Evolutionary conservation across 306 rosid species (phyloP), one percentile per base, ranked within the genome.

Genomic region (Abrus precatorius): DNA sequence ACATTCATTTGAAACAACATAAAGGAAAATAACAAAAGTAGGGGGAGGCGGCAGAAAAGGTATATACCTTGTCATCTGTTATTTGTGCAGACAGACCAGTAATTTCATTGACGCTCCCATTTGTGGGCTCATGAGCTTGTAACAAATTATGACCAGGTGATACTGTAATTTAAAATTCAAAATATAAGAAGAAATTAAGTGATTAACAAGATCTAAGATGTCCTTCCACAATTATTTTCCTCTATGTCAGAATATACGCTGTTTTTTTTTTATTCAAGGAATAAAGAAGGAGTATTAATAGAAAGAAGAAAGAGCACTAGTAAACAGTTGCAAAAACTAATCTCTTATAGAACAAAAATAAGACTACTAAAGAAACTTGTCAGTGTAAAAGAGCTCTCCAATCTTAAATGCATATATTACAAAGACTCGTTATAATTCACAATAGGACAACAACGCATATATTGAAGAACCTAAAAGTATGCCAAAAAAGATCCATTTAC

Each of bases 31-130:
- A 28, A 9, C 36, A 13, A 30, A 62, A 69, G 28, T 28, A 41
- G 32, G 45, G 61, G 3, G 8, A 8, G 5, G 13, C 59, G 50
- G 43, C 44, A 14, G 64, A 59, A 40, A 75, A 33, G 78, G 34
- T 38, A 55, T 40, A 76, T 87, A 90, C 98, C 93, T 40, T 80
- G 65, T 67, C 81, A 72, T 87, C 88, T 5, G 83, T 63, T 61
- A 80, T 80, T 74, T 79, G 86, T 45, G 85, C 79, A 74, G 83
- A 86, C 30, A 77, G 78, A 74, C 59, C 77, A 78, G 53, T 61
- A 80, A 83, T 70, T 77, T 82, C 91, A 38, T 72, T 82, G 73
- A 76, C 81, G 74, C 75, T 79, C 67, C 83, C 78, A 74, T 76
- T 85, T 33, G 83, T 72, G 77, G 84, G 72, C 64, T 86, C 87